Conservation (phyloP, 257 asterid genomes). For the Orobanche coerulescens region DNA sequence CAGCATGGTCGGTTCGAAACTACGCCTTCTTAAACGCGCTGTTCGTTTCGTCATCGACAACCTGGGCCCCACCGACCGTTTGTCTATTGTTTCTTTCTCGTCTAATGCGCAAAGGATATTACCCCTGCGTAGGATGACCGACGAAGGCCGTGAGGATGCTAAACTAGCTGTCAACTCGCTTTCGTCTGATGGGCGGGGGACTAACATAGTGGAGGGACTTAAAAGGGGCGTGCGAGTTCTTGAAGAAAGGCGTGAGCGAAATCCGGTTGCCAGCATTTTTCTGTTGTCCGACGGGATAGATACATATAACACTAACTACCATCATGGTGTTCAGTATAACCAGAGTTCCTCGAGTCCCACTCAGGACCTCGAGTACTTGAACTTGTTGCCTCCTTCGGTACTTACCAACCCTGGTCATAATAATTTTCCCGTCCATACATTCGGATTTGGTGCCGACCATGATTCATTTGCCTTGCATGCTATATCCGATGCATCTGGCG, state of each 20-base stretch:
- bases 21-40: conserved; percentile 27
- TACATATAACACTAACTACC: no score
- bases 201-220: no score
- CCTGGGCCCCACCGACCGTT: conserved; percentile 30
- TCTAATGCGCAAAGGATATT: conserved; percentile 25
- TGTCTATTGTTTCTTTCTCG: conserved; percentile 31
- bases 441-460: conserved; percentile 37
- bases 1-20: conserved; percentile 36
- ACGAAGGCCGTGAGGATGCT: no score
- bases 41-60: conserved; percentile 29
- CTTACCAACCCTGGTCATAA: background rate
- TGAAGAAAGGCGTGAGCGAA: no score
- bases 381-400: conserved; percentile 20
- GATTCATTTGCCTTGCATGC: conserved; percentile 33
- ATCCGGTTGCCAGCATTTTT: no score
- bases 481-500: conserved; percentile 34
- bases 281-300: no score
- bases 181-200: no score
- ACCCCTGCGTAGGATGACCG: conserved; percentile 19
- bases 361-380: background rate
- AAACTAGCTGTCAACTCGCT: no score
- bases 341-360: background rate
- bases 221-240: no score
- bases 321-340: conserved; percentile 7
- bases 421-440: conserved; percentile 29